Evolutionary conservation across 1,284 basidiomycete species (phyloP).

Genomic region (Neolentinus lepideus): DNA sequence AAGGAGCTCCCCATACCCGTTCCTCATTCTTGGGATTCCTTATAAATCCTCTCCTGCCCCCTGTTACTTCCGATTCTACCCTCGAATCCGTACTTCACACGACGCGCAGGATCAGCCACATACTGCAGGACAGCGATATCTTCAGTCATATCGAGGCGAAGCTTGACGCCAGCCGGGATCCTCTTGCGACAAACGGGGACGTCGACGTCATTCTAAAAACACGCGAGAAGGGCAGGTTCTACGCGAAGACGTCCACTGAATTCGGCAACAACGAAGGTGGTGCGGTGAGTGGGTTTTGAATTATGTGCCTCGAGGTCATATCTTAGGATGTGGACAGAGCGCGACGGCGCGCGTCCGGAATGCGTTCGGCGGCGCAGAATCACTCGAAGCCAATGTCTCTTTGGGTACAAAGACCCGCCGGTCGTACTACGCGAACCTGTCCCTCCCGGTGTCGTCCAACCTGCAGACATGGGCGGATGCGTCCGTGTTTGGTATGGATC

Average conservation of each 20-base stretch:
- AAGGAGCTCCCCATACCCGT: conserved; percentile 72
- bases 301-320: background rate
- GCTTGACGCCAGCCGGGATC: conserved; percentile 58
- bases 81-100: conserved; percentile 65
- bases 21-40: conserved; percentile 75
- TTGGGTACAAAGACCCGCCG: conserved; percentile 86
- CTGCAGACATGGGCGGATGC: conserved; percentile 60
- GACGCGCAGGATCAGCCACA: conserved; percentile 56
- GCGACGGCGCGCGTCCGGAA: conserved; percentile 80
- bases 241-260: conserved; percentile 85
- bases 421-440: conserved; percentile 67
- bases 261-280: conserved; percentile 92
- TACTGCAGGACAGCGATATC: conserved; percentile 66
- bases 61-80: conserved; percentile 25
- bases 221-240: conserved; percentile 74
- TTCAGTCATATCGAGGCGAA: conserved; percentile 68
- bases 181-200: conserved; percentile 55
- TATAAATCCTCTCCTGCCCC: conserved; percentile 56
- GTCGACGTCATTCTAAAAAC: conserved; percentile 84
- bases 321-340: conserved; percentile 36
- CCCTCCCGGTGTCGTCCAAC: conserved; percentile 48
- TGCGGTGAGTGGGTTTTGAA: conserved; percentile 53
- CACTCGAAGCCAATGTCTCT: conserved; percentile 77
- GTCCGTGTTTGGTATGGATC: conserved; percentile 53
- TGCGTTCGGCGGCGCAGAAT: conserved; percentile 89